These are phyloP conservation scores for Phanerodontia chrysosporium DNA, from an alignment of 768 basidiomycete genomes.

Conservation along the genomic window DNA sequence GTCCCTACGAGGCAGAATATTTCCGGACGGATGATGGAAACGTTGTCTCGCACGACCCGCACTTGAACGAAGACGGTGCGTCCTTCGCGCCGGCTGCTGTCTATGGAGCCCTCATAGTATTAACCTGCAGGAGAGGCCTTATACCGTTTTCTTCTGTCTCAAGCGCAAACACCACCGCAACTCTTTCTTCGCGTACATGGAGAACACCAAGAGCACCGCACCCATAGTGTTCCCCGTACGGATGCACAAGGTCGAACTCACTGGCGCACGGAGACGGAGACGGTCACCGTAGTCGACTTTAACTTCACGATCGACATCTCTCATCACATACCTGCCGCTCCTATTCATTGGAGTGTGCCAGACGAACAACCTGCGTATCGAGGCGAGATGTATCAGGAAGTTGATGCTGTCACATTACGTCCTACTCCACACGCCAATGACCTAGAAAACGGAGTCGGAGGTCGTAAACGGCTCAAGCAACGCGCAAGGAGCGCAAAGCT, in stretches of 20 bases:
- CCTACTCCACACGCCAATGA: not conserved
- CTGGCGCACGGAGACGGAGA: conserved; percentile 45
- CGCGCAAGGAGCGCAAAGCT: conserved; percentile 36
- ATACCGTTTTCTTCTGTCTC: conserved; percentile 67
- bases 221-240: conserved; percentile 40
- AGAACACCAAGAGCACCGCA: conserved; percentile 50
- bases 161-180: conserved; percentile 42
- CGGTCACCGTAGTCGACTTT: conserved; percentile 61
- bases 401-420: conserved; percentile 29
- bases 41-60: conserved; percentile 66
- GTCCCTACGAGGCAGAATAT: conserved; percentile 61
- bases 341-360: conserved; percentile 55
- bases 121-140: conserved; percentile 55
- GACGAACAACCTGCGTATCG: conserved; percentile 64
- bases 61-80: conserved; percentile 61
- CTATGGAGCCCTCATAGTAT: not conserved
- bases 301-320: conserved; percentile 60
- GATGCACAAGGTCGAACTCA: conserved; percentile 30
- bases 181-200: conserved; percentile 49
- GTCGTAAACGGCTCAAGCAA: conserved; percentile 36
- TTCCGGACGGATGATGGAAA: conserved; percentile 43
- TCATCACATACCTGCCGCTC: conserved; percentile 34
- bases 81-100: not conserved
- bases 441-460: conserved; percentile 7
- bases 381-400: conserved; percentile 57